Evolutionary conservation across 1,139 yeast species (phyloP), one percentile per base, ranked within the genome.

Genomic region (Eremothecium sinecaudum): DNA sequence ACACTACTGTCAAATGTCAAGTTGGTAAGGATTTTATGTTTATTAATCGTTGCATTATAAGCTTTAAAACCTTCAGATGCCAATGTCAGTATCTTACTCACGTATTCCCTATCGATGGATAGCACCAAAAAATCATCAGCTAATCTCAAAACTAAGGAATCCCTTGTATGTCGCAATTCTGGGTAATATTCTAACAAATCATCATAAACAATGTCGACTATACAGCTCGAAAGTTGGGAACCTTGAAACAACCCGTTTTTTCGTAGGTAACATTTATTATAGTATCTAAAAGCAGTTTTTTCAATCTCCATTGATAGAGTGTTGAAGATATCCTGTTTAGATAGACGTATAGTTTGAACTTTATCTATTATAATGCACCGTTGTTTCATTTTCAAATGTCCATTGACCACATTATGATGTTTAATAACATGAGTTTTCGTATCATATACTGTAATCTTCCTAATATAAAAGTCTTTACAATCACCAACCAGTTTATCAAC

Each of bases 121-220:
- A 87, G 57, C 16, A 83, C 63, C 24, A 90, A 52, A 49, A 90
- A 90, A 53, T 90, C 98, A 56, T 90, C 98, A 0, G 86, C 94
- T 18, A 82, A 59, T 36, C 96, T 61, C 8, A 84, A 43, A 0
- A 84, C 53, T 2, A 69, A 41, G 3, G 71, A 62, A 1, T 62
- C 40, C 0, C 42, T 39, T 1, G 49, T 36, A 1, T 48, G 40
- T 2, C 61, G 35, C 40, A 65, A 66, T 2, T 47, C 42, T n/a
- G 69, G 61, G 24, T 64, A 49, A 5, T 62, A 52, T n/a, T 65
- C 64, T 2, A 81, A 71, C 33, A 87, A 54, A 6, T 69, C 65
- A 45, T 80, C 82, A 47, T 81, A 80, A 1, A 82, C 73, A 4
- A 86, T 50, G 45, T 86, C 83, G 45, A 94, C 86, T 24, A 90